phyloP scores from a whole-genome alignment of 2,329 filamentous ascomycete species.

The Cladorrhinum sp. region DNA sequence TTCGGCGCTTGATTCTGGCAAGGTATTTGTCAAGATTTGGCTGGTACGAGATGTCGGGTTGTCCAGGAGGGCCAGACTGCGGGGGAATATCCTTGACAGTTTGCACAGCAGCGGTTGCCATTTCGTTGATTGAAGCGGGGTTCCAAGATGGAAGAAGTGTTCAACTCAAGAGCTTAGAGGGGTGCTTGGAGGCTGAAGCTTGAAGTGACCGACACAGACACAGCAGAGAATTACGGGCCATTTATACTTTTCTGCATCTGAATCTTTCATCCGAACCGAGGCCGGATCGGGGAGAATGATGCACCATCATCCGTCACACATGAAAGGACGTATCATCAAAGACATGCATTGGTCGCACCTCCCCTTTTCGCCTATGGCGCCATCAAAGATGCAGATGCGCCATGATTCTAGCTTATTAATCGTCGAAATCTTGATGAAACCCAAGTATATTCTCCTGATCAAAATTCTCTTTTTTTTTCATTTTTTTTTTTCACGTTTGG shows the following conservation, averaged over 20 bases:
- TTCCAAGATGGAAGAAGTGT: too few relatives aligned
- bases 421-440: background rate
- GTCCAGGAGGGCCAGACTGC: constrained; percentile 37
- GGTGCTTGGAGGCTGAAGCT: too few relatives aligned
- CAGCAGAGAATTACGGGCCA: too few relatives aligned
- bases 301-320: background rate
- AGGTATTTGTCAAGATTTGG: constrained; percentile 54
- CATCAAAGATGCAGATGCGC: background rate
- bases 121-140: constrained; percentile 15
- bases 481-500: too few relatives aligned
- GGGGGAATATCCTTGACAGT: background rate
- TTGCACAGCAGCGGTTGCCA: constrained; percentile 25
- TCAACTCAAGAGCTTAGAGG: too few relatives aligned
- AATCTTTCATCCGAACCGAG: too few relatives aligned
- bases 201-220: too few relatives aligned
- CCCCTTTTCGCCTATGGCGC: background rate
- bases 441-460: too few relatives aligned
- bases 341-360: background rate
- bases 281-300: too few relatives aligned
- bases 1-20: constrained; percentile 44
- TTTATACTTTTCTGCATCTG: too few relatives aligned
- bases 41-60: constrained; percentile 58
- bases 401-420: background rate
- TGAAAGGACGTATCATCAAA: background rate
- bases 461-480: too few relatives aligned